Evolutionary conservation across 2,329 filamentous ascomycete genomes (phyloP).

Genomic region (Zymoseptoria ardabiliae): DNA sequence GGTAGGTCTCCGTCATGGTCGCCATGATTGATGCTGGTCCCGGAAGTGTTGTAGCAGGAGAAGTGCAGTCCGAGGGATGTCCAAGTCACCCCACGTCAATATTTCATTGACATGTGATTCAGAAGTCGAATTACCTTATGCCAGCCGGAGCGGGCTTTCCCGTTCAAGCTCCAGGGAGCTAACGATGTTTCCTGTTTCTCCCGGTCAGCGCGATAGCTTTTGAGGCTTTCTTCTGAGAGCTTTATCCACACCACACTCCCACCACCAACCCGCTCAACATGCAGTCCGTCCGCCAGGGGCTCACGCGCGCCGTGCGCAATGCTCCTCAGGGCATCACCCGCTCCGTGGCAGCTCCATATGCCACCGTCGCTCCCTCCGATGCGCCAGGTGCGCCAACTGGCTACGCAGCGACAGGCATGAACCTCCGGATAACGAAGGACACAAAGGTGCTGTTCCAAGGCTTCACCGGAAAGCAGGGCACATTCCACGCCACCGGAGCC

Average conservation of each 20-base stretch:
- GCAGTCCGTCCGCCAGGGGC: constrained; percentile 75
- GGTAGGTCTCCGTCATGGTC: constrained; percentile 53
- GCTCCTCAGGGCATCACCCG: constrained; percentile 40
- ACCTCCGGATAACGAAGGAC: constrained; percentile 85
- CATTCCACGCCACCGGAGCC: constrained; percentile 94
- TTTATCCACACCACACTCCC: constrained; percentile 1
- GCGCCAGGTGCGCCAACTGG: constrained; percentile 34
- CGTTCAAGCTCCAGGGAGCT: background rate
- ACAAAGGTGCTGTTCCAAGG: constrained; percentile 97
- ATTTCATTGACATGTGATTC: background rate
- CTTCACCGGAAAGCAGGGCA: constrained; percentile 68
- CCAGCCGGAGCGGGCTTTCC: background rate
- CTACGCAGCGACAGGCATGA: constrained; percentile 40
- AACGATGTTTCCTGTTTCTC: background rate
- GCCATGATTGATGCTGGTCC: constrained; percentile 46
- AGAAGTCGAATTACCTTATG: background rate
- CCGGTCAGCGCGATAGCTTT: background rate
- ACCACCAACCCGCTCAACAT: constrained; percentile 44
- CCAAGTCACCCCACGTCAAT: background rate
- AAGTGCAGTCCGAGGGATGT: background rate
- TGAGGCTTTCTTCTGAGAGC: background rate
- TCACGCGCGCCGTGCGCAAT: constrained; percentile 61
- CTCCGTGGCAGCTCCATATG: constrained; percentile 59
- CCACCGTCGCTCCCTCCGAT: constrained; percentile 51
- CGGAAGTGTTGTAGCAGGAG: background rate